Base-by-base conservation (phyloP, 306 rosid species). In the Acacia acuminata region DNA sequence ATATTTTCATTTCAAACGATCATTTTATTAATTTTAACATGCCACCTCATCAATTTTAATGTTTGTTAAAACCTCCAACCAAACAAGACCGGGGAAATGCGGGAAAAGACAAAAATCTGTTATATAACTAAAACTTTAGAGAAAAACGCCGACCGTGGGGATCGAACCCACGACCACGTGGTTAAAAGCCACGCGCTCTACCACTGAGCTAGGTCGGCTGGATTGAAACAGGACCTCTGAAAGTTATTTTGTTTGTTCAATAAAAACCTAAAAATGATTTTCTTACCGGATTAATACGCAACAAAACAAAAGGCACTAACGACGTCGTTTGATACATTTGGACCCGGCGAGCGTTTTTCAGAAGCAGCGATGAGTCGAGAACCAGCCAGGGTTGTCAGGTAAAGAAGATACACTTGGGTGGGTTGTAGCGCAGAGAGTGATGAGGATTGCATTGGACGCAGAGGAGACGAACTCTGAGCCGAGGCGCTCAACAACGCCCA, bases 401-500 rank as follows among this genome's bases (percentile, higher is more conserved):
- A 6, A 7, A n/a, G 17, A 45, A 36, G 36, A 74, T 24, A 53
- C 32, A 51, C 11, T 74, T 9, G n/a, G n/a, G 17, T 0, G 12
- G 2, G 8, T 17, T 10, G 48, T 19, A 9, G 7, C 19, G 73
- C 2, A 44, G 3, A 17, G 36, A 7, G 60, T 77, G 53, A 92
- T 91, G 97, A 89, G 90, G 82, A 85, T 87, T 84, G 70, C 80
- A 45, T 75, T 84, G 69, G 92, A 90, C 84, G 16, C 77, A 7
- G 14, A 76, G n/a, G 86, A 88, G 60, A 2, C 90, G 30, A 83
- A 84, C 75, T 25, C 90, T 19, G 92, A 88, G 14, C 86, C 77
- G 19, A 82, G 36, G 8, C 84, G 84, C 44, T 91, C 97, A 63
- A 71, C 76, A 20, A 92, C 94, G 19, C 94, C 94, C 27, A 89